Conservation (phyloP, 2,329 filamentous ascomycete species). For the Domatiomyces catenatus region DNA sequence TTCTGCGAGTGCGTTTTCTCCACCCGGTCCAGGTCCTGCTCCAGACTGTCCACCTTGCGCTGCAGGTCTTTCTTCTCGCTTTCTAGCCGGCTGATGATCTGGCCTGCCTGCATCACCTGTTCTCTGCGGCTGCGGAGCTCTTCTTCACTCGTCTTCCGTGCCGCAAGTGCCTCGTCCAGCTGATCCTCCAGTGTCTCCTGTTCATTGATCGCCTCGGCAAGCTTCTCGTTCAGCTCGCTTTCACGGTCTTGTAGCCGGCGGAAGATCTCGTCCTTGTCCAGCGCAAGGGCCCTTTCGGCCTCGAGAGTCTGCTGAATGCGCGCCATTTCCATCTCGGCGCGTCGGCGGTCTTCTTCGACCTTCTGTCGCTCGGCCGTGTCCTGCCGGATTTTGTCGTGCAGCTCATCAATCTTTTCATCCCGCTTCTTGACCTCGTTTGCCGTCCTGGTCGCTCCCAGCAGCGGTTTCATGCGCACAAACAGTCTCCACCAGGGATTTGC, state of each 20-base stretch:
- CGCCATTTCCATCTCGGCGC: constrained; percentile 72
- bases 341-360: constrained; percentile 79
- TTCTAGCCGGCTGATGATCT: constrained; percentile 73
- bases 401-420: constrained; percentile 78
- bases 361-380: constrained; percentile 61
- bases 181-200: constrained; percentile 90
- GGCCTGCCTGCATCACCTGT: constrained; percentile 81
- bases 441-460: constrained; percentile 81
- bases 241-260: constrained; percentile 89
- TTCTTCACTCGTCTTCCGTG: constrained; percentile 76
- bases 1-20: constrained; percentile 56
- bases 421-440: constrained; percentile 87
- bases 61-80: constrained; percentile 66
- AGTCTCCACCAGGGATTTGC: constrained; percentile 96
- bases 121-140: constrained; percentile 63
- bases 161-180: constrained; percentile 71
- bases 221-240: constrained; percentile 78
- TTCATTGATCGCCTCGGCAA: constrained; percentile 80
- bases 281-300: constrained; percentile 81
- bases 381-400: constrained; percentile 68
- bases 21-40: constrained; percentile 55
- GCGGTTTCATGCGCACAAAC: constrained; percentile 83
- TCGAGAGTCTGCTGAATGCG: constrained; percentile 87
- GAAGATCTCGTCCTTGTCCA: constrained; percentile 99
- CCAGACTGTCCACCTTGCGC: constrained; percentile 51